Evolutionary conservation across 495 filamentous ascomycete species (phyloP).

Genomic region (Bathelium albidoporum): DNA sequence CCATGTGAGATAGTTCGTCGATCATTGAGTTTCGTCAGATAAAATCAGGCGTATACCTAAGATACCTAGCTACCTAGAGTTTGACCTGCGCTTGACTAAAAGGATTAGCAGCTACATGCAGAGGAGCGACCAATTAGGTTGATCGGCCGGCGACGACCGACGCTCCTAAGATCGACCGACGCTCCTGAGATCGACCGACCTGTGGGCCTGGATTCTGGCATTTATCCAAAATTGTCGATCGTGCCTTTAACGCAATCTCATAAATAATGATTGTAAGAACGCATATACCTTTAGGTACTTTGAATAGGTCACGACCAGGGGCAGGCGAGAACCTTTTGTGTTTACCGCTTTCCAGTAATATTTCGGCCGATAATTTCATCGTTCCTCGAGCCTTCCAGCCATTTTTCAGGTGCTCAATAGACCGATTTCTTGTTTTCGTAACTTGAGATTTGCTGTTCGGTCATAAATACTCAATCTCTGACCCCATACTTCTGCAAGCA

Average conservation of each 20-base stretch:
- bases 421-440: background rate
- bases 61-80: too few species aligned
- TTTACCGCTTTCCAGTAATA: background rate
- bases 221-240: background rate
- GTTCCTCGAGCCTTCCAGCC: background rate
- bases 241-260: background rate
- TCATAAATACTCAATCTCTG: background rate
- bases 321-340: background rate
- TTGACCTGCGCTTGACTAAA: too few species aligned
- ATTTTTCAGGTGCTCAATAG: background rate
- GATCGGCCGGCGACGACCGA: too few species aligned
- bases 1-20: too few species aligned
- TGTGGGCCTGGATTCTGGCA: too few species aligned
- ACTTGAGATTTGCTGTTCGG: background rate
- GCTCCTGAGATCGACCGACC: too few species aligned
- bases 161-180: too few species aligned
- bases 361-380: background rate
- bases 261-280: background rate
- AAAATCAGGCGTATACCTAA: too few species aligned
- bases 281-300: background rate
- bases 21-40: too few species aligned
- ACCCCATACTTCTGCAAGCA: background rate
- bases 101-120: too few species aligned
- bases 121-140: too few species aligned
- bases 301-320: background rate